Conservation (phyloP, 257 asterid species). For the Ilex aquifolium region DNA sequence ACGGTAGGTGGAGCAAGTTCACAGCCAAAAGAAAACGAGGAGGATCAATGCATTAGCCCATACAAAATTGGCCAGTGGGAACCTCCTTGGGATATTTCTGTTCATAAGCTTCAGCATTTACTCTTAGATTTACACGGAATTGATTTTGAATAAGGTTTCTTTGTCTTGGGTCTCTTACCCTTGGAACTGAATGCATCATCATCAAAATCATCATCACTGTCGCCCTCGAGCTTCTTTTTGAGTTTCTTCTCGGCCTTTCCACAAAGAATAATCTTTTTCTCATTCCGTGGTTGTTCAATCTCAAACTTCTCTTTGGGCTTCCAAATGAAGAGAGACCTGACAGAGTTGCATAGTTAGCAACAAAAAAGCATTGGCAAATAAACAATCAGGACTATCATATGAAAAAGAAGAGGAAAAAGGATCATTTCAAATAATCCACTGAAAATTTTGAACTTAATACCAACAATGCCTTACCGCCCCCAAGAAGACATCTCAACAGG, state of each 20-base stretch:
- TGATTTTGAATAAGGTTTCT: slow-evolving; percentile 35
- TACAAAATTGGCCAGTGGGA: too few relatives aligned
- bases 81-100: too few relatives aligned
- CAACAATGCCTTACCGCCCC: too few relatives aligned
- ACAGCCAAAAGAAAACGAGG: too few relatives aligned
- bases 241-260: slow-evolving; percentile 44
- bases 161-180: slow-evolving; percentile 34
- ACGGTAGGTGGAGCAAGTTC: too few relatives aligned
- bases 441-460: too few relatives aligned
- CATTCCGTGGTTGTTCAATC: slow-evolving; percentile 28
- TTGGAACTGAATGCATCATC: slow-evolving; percentile 28
- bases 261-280: slow-evolving; percentile 48
- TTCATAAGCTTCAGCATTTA: slow-evolving; percentile 15
- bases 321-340: slow-evolving; percentile 93
- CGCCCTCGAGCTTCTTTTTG: slow-evolving; percentile 33
- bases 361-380: neutral
- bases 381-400: neutral
- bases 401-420: neutral
- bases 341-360: neutral
- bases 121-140: slow-evolving; percentile 28
- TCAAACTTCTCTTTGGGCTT: slow-evolving; percentile 50
- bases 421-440: neutral
- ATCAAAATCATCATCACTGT: slow-evolving; percentile 42
- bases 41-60: too few relatives aligned
- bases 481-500: too few relatives aligned